These are phyloP conservation scores for Chamaenerion angustifolium DNA, from an alignment of 345 rosid species.

Conservation along the genomic window DNA sequence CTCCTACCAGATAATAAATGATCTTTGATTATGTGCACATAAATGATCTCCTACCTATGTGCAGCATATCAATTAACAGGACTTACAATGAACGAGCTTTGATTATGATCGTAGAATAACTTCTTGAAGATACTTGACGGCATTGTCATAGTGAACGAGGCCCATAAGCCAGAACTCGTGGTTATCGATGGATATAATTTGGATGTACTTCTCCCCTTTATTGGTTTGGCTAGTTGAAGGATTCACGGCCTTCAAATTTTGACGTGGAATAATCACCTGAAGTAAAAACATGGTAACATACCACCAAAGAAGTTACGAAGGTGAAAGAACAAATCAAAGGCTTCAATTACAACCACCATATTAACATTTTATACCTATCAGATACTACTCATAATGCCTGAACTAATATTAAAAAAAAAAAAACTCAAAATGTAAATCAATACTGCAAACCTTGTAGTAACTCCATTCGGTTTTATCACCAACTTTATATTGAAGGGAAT, in stretches of 20 bases:
- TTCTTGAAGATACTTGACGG: constrained; percentile 57
- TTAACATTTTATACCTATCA: too few relatives aligned
- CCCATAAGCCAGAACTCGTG: constrained; percentile 96
- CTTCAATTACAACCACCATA: neutral
- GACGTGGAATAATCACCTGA: constrained; percentile 59
- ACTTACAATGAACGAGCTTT: too few relatives aligned
- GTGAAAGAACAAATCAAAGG: neutral
- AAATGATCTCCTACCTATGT: too few relatives aligned
- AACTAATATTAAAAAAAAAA: too few relatives aligned
- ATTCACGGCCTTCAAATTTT: constrained; percentile 60
- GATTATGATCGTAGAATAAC: constrained; percentile 16
- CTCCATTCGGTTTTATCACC: constrained; percentile 64
- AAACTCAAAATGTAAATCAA: neutral
- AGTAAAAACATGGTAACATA: neutral
- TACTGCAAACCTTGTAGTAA: constrained; percentile 62
- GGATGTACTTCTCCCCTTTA: constrained; percentile 66
- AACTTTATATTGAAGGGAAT: constrained; percentile 64
- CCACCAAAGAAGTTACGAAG: neutral
- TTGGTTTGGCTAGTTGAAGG: constrained; percentile 73
- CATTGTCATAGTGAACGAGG: constrained; percentile 64
- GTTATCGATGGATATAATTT: constrained; percentile 62
- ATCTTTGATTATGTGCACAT: too few relatives aligned
- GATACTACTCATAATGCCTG: too few relatives aligned
- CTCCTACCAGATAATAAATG: too few relatives aligned
- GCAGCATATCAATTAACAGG: too few relatives aligned